Conservation (phyloP, 169 alveolate species). For the Pseudocohnilembus persalinus region DNA sequence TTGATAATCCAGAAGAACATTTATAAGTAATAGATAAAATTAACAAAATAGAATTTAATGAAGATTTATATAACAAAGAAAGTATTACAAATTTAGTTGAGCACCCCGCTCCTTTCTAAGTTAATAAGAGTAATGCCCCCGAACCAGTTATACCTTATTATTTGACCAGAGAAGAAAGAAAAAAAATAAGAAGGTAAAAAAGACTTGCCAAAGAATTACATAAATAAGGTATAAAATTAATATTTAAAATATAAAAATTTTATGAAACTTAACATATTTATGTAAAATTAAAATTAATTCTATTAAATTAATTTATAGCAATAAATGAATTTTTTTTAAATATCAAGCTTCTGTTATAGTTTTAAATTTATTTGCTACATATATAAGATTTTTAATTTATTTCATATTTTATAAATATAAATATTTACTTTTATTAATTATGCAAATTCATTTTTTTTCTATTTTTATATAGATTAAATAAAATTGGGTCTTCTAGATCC, state of each 20-base stretch:
- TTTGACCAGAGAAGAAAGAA: slow-evolving; percentile 72
- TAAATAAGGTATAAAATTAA: slow-evolving; percentile 34
- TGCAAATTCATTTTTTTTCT: no score
- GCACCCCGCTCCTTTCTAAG: slow-evolving; percentile 59
- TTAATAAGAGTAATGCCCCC: slow-evolving; percentile 42
- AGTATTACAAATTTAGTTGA: slow-evolving; percentile 58
- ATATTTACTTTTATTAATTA: no score
- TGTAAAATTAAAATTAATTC: no score
- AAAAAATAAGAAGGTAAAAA: slow-evolving; percentile 54
- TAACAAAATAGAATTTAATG: not conserved
- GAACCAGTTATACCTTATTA: slow-evolving; percentile 45
- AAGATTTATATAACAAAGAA: slow-evolving; percentile 20
- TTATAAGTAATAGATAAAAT: not conserved
- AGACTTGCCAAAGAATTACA: slow-evolving; percentile 60
- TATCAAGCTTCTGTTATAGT: no score
- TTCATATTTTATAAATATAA: no score
- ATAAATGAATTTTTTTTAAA: no score
- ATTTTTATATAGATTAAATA: slow-evolving; percentile 37
- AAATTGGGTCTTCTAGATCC: slow-evolving; percentile 70
- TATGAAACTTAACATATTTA: no score
- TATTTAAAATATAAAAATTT: no score
- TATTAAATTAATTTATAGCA: no score
- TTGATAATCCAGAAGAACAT: slow-evolving; percentile 9
- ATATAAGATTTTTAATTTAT: no score
- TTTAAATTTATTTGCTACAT: no score